Evolutionary conservation across 1,139 yeast species (phyloP).

Genomic region (Sugiyamaella novakii): DNA sequence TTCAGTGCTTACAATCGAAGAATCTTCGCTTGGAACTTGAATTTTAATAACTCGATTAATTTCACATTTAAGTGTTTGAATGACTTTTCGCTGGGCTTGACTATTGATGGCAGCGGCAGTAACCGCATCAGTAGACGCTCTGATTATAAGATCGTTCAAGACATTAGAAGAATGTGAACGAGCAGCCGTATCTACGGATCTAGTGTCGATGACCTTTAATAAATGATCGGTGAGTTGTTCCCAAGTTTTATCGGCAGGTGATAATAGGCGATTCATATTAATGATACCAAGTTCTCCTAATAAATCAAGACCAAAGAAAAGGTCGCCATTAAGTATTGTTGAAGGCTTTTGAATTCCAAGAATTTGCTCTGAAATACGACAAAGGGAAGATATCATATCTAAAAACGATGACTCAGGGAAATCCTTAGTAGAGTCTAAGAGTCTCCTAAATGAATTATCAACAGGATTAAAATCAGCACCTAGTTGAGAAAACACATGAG

Average conservation of each 20-base stretch:
- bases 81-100: conserved; percentile 15
- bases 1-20: conserved; percentile 26
- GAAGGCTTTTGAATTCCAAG: conserved; percentile 14
- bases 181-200: conserved; percentile 46
- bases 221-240: conserved; percentile 49
- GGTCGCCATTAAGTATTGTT: background rate
- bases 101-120: conserved; percentile 1
- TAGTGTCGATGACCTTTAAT: conserved; percentile 48
- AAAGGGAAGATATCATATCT: conserved; percentile 50
- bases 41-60: conserved; percentile 37
- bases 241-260: conserved; percentile 48
- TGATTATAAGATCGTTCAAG: conserved; percentile 51
- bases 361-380: conserved; percentile 29
- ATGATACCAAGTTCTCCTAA: conserved; percentile 52
- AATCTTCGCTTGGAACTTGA: conserved; percentile 13
- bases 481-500: conserved; percentile 32
- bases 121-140: conserved; percentile 40
- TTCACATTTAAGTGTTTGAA: conserved; percentile 40
- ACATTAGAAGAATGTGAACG: conserved; percentile 53
- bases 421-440: conserved; percentile 61
- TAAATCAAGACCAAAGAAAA: conserved; percentile 27
- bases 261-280: conserved; percentile 54
- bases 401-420: conserved; percentile 55
- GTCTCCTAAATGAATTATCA: conserved; percentile 57
- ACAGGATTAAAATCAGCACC: conserved; percentile 54